phyloP scores from a whole-genome alignment of 2,329 filamentous ascomycete species.

The Hymenotorrendiella dingleyae region DNA sequence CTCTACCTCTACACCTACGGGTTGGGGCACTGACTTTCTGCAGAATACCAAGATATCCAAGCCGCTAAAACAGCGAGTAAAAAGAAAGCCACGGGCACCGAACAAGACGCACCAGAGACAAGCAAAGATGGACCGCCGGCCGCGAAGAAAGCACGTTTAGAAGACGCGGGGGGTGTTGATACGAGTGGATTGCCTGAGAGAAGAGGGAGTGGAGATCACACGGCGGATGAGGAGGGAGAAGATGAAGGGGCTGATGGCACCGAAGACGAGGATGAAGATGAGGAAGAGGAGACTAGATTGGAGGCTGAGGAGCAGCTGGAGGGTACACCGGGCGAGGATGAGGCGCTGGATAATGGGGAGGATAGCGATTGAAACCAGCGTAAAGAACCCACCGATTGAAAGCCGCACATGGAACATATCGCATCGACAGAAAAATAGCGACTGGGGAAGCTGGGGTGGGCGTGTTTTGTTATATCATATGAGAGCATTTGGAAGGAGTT shows the following conservation, averaged over 20 bases:
- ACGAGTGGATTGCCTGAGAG: slow-evolving; percentile 40
- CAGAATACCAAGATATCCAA: slow-evolving; percentile 66
- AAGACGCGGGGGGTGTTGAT: slow-evolving; percentile 36
- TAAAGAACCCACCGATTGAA: no score
- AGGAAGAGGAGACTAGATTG: slow-evolving; percentile 47
- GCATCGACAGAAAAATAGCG: no score
- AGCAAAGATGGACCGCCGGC: slow-evolving; percentile 26
- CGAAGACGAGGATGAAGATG: slow-evolving; percentile 42
- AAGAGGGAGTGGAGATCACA: slow-evolving; percentile 35
- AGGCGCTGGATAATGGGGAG: slow-evolving; percentile 55
- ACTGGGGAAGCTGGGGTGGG: not conserved
- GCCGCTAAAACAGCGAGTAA: slow-evolving; percentile 70
- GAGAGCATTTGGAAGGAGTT: slow-evolving; percentile 1
- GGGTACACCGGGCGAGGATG: slow-evolving; percentile 45
- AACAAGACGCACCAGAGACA: slow-evolving; percentile 11
- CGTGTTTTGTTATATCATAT: not conserved
- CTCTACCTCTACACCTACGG: not conserved
- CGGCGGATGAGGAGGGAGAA: slow-evolving; percentile 31
- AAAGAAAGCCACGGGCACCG: slow-evolving; percentile 61
- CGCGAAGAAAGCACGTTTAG: slow-evolving; percentile 36
- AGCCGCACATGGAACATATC: no score
- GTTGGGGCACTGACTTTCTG: not conserved
- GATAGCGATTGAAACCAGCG: slow-evolving; percentile 40
- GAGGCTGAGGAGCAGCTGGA: slow-evolving; percentile 50
- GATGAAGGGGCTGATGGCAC: slow-evolving; percentile 39